These are phyloP conservation scores for Nemania bipapillata DNA, from an alignment of 2,329 filamentous ascomycete genomes.

Conservation along the genomic window DNA sequence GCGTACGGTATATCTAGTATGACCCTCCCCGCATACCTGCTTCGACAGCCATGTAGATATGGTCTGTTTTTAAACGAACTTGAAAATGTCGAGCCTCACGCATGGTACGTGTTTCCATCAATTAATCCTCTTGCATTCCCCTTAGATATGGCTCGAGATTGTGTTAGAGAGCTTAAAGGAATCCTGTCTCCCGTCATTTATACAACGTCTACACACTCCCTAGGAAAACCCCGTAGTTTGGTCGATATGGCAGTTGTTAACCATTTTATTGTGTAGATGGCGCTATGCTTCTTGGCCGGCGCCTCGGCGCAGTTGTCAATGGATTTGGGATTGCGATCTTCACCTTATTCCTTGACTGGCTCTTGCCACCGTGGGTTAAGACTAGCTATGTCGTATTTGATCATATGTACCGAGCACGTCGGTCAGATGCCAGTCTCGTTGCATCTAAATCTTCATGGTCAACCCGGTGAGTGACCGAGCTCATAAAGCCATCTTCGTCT, in stretches of 20 bases:
- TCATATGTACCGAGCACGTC: slow-evolving; percentile 9
- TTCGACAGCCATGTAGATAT: not conserved
- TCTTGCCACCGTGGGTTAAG: slow-evolving; percentile 18
- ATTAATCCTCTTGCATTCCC: not conserved
- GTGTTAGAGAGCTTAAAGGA: no score
- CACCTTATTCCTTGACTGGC: slow-evolving; percentile 29
- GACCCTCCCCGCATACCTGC: not conserved
- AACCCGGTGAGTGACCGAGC: slow-evolving; percentile 1
- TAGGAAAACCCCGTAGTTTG: not conserved
- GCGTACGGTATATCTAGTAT: not conserved
- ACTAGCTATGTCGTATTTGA: slow-evolving; percentile 18
- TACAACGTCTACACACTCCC: no score
- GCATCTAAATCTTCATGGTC: slow-evolving; percentile 8
- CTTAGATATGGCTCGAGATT: no score
- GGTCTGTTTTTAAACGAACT: no score
- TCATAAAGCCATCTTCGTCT: not conserved
- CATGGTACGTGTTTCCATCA: slow-evolving; percentile 1
- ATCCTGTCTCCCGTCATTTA: no score
- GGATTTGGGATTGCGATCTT: slow-evolving; percentile 4
- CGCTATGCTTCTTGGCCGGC: slow-evolving; percentile 20
- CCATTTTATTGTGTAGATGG: slow-evolving; percentile 14
- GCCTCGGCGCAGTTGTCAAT: slow-evolving; percentile 13
- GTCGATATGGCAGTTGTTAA: not conserved
- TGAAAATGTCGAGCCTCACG: slow-evolving; percentile 12
- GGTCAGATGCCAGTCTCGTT: slow-evolving; percentile 5